phyloP scores from a whole-genome alignment of 352 stramenopile species.

The Thraustochytrium sp. region DNA sequence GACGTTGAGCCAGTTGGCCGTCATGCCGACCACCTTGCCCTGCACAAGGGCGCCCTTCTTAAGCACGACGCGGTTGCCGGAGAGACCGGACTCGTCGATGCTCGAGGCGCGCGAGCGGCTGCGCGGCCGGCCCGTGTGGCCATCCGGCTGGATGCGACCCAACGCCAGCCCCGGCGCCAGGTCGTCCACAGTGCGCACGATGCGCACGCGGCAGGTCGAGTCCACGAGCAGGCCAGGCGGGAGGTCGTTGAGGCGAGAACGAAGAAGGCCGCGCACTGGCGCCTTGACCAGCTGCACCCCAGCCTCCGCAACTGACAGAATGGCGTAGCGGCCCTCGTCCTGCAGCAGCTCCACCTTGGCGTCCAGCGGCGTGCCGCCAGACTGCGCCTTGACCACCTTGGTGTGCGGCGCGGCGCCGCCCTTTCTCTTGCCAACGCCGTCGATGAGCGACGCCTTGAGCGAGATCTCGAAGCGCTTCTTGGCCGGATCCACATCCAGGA shows the following conservation, averaged over 20 bases:
- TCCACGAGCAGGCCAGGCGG: background rate
- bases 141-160: background rate
- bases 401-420: background rate
- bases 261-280: background rate
- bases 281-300: background rate
- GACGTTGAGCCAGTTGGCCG: background rate
- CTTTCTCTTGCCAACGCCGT: background rate
- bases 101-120: conserved; percentile 9
- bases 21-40: background rate
- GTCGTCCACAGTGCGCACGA: background rate
- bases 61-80: background rate
- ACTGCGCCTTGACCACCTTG: conserved; percentile 1
- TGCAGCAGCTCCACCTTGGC: background rate
- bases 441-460: background rate
- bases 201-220: background rate
- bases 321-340: background rate
- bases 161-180: background rate
- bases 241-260: background rate
- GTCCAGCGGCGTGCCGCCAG: background rate
- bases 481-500: background rate
- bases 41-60: background rate
- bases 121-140: background rate
- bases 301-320: background rate
- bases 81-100: background rate
- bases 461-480: background rate